Evolutionary conservation across 371 early-diverging fungal genomes (phyloP), one percentile per base, ranked within the genome.

Genomic region (Smittium culicis): DNA sequence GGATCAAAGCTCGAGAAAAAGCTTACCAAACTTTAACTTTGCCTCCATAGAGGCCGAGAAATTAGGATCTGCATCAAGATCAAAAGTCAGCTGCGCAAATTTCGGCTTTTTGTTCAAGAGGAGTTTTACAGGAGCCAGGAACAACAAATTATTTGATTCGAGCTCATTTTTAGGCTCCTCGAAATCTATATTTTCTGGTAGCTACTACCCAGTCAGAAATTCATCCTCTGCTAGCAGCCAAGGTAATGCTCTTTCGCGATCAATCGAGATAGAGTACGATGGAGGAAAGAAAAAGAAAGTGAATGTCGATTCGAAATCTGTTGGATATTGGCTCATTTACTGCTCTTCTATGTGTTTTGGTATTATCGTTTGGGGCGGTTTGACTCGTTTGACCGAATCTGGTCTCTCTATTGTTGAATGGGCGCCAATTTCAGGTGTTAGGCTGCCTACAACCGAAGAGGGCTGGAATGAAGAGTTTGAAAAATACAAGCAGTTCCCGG

Each of bases 381-480:
- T 98, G 65, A 98, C 98, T 29, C 86, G 98, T 29, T 80, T 98
- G 70, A 98, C 98, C 5, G 98, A 96, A 75, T 86, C 88, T 68
- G 98, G 98, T 1, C 79, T 98, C 34, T 95, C 96, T 29, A 98
- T 98, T 70, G 88, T 88, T 32, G 96, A 98, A 71, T 98, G 98
- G 98, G 92, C 91, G 60, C 80, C 94, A 66, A 87, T 98, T 72
- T 87, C 86, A 27, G 98, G 98, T 27, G 88, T 92, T 83, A 86
- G 86, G 76, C 91, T 91, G 35, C 98, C 98, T n/a, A 74, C 85
- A 16, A 86, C 86, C 31, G 82, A 90, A 65, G 76, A 79, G 34
- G 94, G 92, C 67, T 98, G 98, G 98, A 79, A 84, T 54, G 84
- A 80, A 56, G 94, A 96, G 78, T 96, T 96, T 81, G 88, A 88